phyloP scores from a whole-genome alignment of 192 early-diverging fungal species.

The Pilobolus umbonatus region DNA sequence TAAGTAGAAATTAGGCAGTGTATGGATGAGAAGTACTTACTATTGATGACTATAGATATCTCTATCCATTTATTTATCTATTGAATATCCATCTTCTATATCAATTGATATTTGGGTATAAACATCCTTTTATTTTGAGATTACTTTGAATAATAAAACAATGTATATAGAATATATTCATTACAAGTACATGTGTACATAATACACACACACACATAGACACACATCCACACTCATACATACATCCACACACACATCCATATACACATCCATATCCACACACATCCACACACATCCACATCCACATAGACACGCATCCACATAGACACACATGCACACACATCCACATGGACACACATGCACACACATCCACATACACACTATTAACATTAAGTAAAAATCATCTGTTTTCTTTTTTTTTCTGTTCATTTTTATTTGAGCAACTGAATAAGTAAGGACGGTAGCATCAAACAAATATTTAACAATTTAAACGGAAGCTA shows the following conservation, averaged over 20 bases:
- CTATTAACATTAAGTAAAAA: not conserved
- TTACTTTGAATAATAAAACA: not conserved
- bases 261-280: no score
- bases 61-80: slow-evolving; percentile 2
- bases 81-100: not conserved
- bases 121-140: not conserved
- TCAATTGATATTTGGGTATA: slow-evolving; percentile 2
- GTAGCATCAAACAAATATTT: slow-evolving; percentile 36
- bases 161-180: not conserved
- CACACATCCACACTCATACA: no score
- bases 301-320: no score
- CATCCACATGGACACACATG: no score
- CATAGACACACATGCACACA: no score
- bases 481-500: slow-evolving; percentile 13
- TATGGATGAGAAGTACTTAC: no score
- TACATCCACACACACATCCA: no score
- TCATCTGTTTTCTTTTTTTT: not conserved
- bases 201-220: no score
- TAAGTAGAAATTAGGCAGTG: not conserved
- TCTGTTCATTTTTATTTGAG: slow-evolving; percentile 1
- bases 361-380: no score
- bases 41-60: not conserved
- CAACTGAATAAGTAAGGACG: no score
- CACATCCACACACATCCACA: no score
- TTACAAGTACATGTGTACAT: no score